Conservation (phyloP, 345 rosid species). For the Corymbia maculata region DNA sequence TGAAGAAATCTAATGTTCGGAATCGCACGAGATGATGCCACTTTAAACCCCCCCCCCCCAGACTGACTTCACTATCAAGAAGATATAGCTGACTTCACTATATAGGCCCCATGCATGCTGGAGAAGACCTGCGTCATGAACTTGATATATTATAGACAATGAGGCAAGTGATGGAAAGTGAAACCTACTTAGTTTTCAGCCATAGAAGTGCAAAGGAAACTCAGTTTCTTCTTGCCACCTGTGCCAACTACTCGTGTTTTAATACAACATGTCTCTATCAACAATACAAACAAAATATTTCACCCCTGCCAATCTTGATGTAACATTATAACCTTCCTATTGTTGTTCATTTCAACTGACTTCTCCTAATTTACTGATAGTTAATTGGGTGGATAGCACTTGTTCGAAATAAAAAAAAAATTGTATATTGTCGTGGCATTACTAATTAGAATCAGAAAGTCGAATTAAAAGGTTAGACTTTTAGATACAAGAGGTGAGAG, state of each 20-base stretch:
- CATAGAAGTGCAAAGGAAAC: not conserved
- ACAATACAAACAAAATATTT: not conserved
- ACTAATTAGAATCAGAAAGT: not conserved
- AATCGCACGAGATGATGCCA: not conserved
- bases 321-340: not conserved
- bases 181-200: not conserved
- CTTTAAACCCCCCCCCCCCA: not conserved
- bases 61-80: not conserved
- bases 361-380: not conserved
- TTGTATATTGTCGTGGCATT: not conserved
- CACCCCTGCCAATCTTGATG: not conserved
- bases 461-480: not conserved
- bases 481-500: not conserved
- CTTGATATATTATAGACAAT: not conserved
- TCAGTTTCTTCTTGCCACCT: not conserved
- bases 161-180: not conserved
- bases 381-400: not conserved
- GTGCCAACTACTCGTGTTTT: not conserved
- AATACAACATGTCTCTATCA: not conserved
- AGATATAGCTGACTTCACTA: not conserved
- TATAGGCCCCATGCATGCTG: not conserved
- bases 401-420: not conserved
- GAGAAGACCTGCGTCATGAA: not conserved
- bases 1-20: not conserved
- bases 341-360: not conserved